These are phyloP conservation scores for Pseudogymnoascus sp. DNA, from an alignment of 2,329 filamentous ascomycete genomes.

Conservation along the genomic window DNA sequence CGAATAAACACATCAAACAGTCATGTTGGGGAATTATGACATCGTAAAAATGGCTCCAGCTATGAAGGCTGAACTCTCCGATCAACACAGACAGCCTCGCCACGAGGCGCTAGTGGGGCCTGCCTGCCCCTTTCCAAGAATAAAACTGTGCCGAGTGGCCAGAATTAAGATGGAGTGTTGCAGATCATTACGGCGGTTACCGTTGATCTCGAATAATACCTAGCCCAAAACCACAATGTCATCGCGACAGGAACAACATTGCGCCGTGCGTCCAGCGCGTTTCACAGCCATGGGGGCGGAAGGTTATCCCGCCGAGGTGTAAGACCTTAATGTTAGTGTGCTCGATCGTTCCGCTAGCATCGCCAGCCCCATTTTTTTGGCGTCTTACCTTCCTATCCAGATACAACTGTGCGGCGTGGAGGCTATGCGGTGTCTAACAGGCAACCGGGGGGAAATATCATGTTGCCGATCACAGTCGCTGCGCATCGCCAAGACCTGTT, in stretches of 20 bases:
- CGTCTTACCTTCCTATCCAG: background rate
- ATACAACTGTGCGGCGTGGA: background rate
- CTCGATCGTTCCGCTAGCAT: background rate
- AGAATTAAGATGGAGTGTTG: background rate
- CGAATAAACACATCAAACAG: background rate
- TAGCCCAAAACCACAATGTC: background rate
- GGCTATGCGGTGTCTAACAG: background rate
- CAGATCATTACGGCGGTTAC: background rate
- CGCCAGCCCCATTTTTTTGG: background rate
- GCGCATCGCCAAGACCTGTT: background rate
- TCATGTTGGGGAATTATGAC: background rate
- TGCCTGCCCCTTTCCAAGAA: background rate
- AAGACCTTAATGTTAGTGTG: background rate
- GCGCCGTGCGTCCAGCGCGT: background rate
- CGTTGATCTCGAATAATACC: background rate
- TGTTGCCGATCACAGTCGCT: background rate
- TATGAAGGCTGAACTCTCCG: background rate
- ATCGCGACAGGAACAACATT: background rate
- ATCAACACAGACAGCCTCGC: background rate
- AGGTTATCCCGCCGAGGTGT: background rate
- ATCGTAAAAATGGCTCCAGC: background rate
- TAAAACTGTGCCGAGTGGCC: background rate
- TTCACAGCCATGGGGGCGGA: background rate
- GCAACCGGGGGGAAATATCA: background rate
- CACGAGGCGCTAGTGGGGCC: background rate